phyloP scores from a whole-genome alignment of 257 asterid species.

The Leonotis leonurus region DNA sequence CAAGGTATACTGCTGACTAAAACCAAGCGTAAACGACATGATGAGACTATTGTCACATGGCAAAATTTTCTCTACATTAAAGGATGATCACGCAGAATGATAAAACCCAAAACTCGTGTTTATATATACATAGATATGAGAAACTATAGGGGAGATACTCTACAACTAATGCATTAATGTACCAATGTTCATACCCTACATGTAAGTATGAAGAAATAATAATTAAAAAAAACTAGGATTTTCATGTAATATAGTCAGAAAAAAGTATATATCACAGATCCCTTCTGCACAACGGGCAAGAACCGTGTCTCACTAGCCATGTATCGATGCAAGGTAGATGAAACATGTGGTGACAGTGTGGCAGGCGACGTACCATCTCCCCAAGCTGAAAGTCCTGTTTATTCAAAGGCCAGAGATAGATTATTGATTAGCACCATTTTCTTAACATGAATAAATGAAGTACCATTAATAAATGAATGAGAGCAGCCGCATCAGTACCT shows the following conservation, averaged over 20 bases:
- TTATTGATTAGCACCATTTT: not conserved
- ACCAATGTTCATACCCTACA: constrained; percentile 31
- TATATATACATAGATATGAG: constrained; percentile 29
- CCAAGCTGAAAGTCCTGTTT: constrained; percentile 78
- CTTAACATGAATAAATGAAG: not conserved
- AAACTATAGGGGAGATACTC: constrained; percentile 19
- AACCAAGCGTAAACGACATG: not conserved
- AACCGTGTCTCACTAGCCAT: constrained; percentile 92
- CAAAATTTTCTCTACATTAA: constrained; percentile 45
- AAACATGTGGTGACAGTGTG: constrained; percentile 85
- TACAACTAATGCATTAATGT: constrained; percentile 18
- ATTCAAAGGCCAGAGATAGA: not conserved
- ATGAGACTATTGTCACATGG: constrained; percentile 12
- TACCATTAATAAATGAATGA: not conserved
- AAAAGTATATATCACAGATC: constrained; percentile 49
- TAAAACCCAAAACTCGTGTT: constrained; percentile 24
- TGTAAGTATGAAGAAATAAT: constrained; percentile 30
- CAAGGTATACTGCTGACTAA: not conserved
- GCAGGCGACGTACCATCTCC: constrained; percentile 82
- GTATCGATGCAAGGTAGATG: constrained; percentile 93
- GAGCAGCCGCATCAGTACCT: constrained; percentile 34
- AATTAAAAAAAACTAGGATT: constrained; percentile 21
- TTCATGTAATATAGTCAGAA: constrained; percentile 22
- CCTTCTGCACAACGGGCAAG: constrained; percentile 97
- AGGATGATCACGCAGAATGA: constrained; percentile 28